A percentile compares a stretch with the other conserved stretches of the same genome.
Evolutionary conservation across 1,284 basidiomycete genomes (phyloP).

Genomic region (Ceratobasidium papillatum): DNA sequence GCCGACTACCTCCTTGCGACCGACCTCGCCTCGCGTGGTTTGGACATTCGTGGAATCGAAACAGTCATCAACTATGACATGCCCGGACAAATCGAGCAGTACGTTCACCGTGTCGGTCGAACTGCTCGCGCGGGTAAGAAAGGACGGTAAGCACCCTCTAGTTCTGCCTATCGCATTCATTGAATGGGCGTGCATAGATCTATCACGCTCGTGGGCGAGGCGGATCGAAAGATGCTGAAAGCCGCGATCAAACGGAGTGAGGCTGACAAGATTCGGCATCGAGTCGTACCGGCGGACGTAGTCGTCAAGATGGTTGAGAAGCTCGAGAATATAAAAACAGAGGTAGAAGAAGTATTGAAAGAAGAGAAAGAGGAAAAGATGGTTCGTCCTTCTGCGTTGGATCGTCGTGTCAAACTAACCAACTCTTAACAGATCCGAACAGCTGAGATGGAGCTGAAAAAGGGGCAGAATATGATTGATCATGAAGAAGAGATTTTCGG

Average conservation of each 20-base stretch:
- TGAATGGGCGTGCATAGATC: constrained; percentile 62
- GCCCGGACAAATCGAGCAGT: constrained; percentile 92
- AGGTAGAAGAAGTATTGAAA: constrained; percentile 82
- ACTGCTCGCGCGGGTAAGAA: constrained; percentile 94
- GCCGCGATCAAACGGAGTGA: constrained; percentile 91
- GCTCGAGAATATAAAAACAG: constrained; percentile 77
- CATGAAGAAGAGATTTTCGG: constrained; percentile 95
- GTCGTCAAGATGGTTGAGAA: constrained; percentile 76
- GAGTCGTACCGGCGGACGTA: constrained; percentile 85
- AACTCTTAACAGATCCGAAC: constrained; percentile 68
- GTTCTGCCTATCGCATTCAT: constrained; percentile 10
- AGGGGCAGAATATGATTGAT: constrained; percentile 95
- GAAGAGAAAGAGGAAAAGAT: constrained; percentile 98
- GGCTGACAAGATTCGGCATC: constrained; percentile 87
- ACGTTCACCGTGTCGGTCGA: constrained; percentile 95
- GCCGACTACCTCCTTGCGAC: constrained; percentile 95
- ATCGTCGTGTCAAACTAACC: background rate
- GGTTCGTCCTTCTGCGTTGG: constrained; percentile 54
- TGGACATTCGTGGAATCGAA: constrained; percentile 98
- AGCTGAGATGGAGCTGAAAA: constrained; percentile 96
- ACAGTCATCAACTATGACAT: constrained; percentile 99
- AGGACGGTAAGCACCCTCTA: constrained; percentile 71
- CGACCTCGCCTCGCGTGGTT: constrained; percentile 92
- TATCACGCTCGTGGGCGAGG: constrained; percentile 94
- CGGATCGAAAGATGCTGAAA: constrained; percentile 96